Evolutionary conservation across 192 early-diverging fungal species (phyloP), one percentile per base, ranked within the genome.

Genomic region (Coemansia sp.): DNA sequence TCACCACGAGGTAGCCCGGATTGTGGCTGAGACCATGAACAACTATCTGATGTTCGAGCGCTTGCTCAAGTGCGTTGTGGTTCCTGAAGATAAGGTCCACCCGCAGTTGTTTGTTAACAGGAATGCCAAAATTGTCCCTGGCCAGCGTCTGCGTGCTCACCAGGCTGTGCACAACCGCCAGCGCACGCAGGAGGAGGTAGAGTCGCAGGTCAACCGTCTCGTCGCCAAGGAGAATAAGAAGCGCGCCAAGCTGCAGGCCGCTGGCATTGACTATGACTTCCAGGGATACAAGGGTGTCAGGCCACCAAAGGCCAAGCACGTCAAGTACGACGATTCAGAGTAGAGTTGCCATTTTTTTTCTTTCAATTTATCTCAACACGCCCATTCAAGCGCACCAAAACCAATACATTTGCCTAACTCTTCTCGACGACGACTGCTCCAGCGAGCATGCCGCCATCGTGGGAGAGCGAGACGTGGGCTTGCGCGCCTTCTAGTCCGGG

Each of bases 21-120:
- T 97, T 59, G 97, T 95, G 3, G 94, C 93, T 11, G 90, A 94
- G 20, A 99, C 97, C 12, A 99, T 99, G 97, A 66, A 99, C 83
- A 94, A 95, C 85, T 97, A 97, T 71, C 63, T 95, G 63, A 70
- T 97, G 66, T 92, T 86, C 62, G 89, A 88, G 58, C 90, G 88
- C 48, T 56, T 93, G 21, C 83, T 97, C 34, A 86, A 89, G 74
- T 95, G 94, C 83, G 70, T 84, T 56, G 62, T 93, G n/a, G 77
- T 95, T 0, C 85, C 88, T 7, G 25, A 64, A n/a, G 86, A 91
- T 13, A 79, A 89, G 69, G 77, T 95, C 37, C 93, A 97, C 69
- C 86, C 86, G 6, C 76, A 85, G 45, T 57, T 90, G 64, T 98
- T 94, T 75, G 86, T 88, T 36, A 86, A 92, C 84, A 85, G 85